A percentile compares a stretch with the other conserved stretches of the same genome.
Evolutionary conservation across 2,329 filamentous ascomycete genomes (phyloP).

Genomic region (Nigrograna mackinnonii): DNA sequence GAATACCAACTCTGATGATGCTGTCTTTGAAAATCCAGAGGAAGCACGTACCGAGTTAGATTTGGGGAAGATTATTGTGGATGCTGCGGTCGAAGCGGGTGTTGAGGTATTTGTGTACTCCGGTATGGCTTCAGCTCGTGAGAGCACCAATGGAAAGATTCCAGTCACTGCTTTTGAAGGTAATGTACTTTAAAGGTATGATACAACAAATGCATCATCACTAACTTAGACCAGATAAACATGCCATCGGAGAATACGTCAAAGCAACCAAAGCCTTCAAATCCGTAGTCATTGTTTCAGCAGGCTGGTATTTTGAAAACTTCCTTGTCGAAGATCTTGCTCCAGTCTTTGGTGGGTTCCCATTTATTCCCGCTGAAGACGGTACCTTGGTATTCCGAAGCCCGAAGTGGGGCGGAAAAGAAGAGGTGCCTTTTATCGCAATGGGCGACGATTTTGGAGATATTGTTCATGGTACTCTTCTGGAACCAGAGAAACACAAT

Average conservation of each 20-base stretch:
- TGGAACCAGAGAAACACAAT: constrained; percentile 44
- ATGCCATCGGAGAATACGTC: constrained; percentile 44
- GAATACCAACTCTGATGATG: constrained; percentile 24
- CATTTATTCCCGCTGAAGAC: constrained; percentile 38
- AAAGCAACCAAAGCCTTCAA: constrained; percentile 35
- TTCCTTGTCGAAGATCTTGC: constrained; percentile 41
- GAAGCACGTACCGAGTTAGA: constrained; percentile 18
- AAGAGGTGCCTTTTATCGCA: constrained; percentile 44
- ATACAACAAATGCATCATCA: not conserved
- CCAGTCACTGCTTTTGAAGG: constrained; percentile 18
- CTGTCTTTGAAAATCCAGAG: constrained; percentile 15
- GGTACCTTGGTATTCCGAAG: constrained; percentile 40
- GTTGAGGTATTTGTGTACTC: constrained; percentile 20
- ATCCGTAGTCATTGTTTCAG: constrained; percentile 38
- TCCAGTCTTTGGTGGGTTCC: constrained; percentile 47
- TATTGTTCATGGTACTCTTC: constrained; percentile 50
- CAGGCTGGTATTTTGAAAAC: constrained; percentile 51
- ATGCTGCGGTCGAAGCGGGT: constrained; percentile 16
- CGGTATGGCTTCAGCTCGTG: constrained; percentile 18
- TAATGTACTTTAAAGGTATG: constrained; percentile 2
- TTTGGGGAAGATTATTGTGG: constrained; percentile 18
- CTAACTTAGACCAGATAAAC: constrained; percentile 36
- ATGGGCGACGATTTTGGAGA: constrained; percentile 51
- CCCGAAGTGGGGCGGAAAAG: constrained; percentile 46
- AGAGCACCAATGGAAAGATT: constrained; percentile 15